A percentile compares a stretch with the other conserved stretches of the same genome.
Evolutionary conservation across 2,329 filamentous ascomycete genomes (phyloP).

Genomic region (Peltaster fructicola): DNA sequence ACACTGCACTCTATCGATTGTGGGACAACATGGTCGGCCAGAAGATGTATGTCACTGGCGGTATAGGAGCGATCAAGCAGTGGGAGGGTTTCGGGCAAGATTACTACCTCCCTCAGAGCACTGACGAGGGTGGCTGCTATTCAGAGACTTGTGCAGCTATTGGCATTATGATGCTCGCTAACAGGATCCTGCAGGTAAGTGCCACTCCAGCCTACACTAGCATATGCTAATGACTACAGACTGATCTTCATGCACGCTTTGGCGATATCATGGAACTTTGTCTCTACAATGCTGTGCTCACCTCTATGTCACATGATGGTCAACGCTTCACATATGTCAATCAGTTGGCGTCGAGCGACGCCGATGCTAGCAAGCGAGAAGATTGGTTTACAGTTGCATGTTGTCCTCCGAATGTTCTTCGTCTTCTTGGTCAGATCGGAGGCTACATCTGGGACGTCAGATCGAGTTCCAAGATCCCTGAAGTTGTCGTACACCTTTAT

Average conservation of each 20-base stretch:
- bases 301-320: slow-evolving; percentile 38
- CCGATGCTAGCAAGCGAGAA: slow-evolving; percentile 31
- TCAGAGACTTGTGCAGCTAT: slow-evolving; percentile 44
- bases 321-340: slow-evolving; percentile 44
- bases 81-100: slow-evolving; percentile 44
- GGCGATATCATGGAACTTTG: slow-evolving; percentile 43
- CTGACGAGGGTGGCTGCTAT: slow-evolving; percentile 45
- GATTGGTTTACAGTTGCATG: slow-evolving; percentile 44
- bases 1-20: slow-evolving; percentile 27
- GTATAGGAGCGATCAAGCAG: slow-evolving; percentile 39
- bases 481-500: slow-evolving; percentile 40
- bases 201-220: slow-evolving; percentile 1
- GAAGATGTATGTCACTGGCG: slow-evolving; percentile 47
- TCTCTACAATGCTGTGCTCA: slow-evolving; percentile 43
- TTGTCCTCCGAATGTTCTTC: slow-evolving; percentile 42
- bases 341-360: slow-evolving; percentile 37
- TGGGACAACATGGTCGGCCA: slow-evolving; percentile 44
- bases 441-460: slow-evolving; percentile 33
- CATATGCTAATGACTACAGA: slow-evolving; percentile 10
- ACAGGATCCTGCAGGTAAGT: slow-evolving; percentile 33
- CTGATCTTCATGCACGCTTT: slow-evolving; percentile 36
- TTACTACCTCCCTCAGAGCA: slow-evolving; percentile 40
- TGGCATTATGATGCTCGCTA: slow-evolving; percentile 42
- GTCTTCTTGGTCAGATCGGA: slow-evolving; percentile 38
- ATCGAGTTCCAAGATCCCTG: slow-evolving; percentile 20